These are phyloP conservation scores for Rhizophora mangle DNA, from an alignment of 345 rosid species.

Conservation along the genomic window DNA sequence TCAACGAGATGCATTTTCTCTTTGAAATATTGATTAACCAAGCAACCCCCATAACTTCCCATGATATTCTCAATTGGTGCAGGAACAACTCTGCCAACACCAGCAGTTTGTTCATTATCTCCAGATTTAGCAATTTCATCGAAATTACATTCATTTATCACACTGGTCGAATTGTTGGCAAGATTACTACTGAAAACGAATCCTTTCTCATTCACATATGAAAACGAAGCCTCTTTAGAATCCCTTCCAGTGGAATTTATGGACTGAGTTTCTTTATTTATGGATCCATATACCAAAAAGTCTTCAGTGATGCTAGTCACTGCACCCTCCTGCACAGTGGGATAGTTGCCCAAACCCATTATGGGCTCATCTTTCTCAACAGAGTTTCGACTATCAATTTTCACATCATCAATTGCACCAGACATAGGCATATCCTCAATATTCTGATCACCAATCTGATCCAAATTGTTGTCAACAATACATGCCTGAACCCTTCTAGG, in stretches of 20 bases:
- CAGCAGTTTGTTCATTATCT: slow-evolving; percentile 18
- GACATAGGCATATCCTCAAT: slow-evolving; percentile 5
- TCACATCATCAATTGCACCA: neutral
- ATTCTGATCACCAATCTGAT: slow-evolving; percentile 7
- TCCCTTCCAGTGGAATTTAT: slow-evolving; percentile 5
- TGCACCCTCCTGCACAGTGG: neutral
- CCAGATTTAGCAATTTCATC: slow-evolving; percentile 13
- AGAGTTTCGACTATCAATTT: neutral
- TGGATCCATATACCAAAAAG: neutral
- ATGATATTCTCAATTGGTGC: slow-evolving; percentile 5
- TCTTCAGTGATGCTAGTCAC: neutral
- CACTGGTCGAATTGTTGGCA: slow-evolving; percentile 7
- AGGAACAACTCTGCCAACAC: slow-evolving; percentile 7
- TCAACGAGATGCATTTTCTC: slow-evolving; percentile 13
- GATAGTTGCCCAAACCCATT: neutral
- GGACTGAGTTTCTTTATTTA: neutral
- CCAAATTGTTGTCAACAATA: slow-evolving; percentile 2
- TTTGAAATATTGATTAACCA: slow-evolving; percentile 10
- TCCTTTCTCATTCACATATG: slow-evolving; percentile 11
- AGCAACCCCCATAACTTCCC: slow-evolving; percentile 9
- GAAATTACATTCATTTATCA: slow-evolving; percentile 14
- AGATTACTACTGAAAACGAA: slow-evolving; percentile 14
- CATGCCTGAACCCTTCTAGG: slow-evolving; percentile 7
- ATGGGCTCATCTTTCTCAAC: neutral
- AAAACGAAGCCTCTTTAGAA: slow-evolving; percentile 1